Evolutionary conservation across 345 rosid species (phyloP), one percentile per base, ranked within the genome.

Genomic region (Crucihimalaya himalaica): DNA sequence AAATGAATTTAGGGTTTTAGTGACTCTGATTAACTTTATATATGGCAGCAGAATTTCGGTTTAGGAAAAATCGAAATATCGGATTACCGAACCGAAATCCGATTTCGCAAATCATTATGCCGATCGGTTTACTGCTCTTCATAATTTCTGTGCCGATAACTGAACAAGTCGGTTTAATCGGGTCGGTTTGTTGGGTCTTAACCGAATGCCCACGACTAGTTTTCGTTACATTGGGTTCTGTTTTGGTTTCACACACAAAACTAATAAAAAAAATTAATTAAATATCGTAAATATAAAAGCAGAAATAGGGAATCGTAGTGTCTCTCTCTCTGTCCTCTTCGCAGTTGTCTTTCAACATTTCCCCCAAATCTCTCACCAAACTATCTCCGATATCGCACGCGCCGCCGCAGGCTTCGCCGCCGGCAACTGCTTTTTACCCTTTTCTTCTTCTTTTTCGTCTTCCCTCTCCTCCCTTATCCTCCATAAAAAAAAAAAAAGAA

Each of bases 361-460:
- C 14, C 31, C 57, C 58, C 55, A 21, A 54, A 56, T 45, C 55
- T 75, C 54, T 68, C 68, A 47, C 71, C 58, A 42, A 37, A 62
- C 57, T 19, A 39, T 52, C 65, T 57, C 42, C 61, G 32, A 40
- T 65, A 45, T 68, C 72, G 40, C 81, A 70, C 80, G 79, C 86
- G 84, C 87, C 89, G 87, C 82, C 84, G 73, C 78, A 64, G 63
- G 67, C 21, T 64, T 69, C 57, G 40, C 81, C 88, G 85, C 87
- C 87, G 96, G 87, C 84, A 63, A 62, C 78, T 76, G 68, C 70
- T 53, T 51, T 18, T 60, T 50, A 74, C 78, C 74, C 71, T 59
- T 47, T 70, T 51, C 8, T 29, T 6, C 32, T 5, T 40, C 15
- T 40, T 40, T 4, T 37, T 71, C 74, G 61, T 78, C 81, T 79